Conservation (phyloP, 306 rosid species). For the Begonia masoniana region DNA sequence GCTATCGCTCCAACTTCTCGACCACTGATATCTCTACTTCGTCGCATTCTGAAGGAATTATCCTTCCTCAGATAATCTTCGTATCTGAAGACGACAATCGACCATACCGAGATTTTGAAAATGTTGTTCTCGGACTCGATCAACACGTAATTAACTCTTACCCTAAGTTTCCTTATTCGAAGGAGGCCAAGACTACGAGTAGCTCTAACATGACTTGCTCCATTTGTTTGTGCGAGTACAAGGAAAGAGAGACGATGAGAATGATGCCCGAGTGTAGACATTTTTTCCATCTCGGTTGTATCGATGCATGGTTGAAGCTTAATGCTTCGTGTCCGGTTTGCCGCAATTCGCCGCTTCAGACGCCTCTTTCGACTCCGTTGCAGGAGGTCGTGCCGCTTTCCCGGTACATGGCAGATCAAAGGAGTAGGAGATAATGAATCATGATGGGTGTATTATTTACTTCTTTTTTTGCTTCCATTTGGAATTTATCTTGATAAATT, state of each 20-base stretch:
- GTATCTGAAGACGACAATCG: conserved; percentile 54
- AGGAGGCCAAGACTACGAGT: conserved; percentile 6
- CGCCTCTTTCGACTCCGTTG: conserved; percentile 75
- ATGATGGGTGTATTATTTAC: too few relatives aligned
- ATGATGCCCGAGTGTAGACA: conserved; percentile 98
- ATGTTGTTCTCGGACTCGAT: conserved; percentile 37
- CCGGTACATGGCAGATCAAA: conserved; percentile 44
- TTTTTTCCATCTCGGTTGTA: conserved; percentile 60
- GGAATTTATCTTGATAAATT: too few relatives aligned
- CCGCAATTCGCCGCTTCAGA: conserved; percentile 82
- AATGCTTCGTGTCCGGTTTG: conserved; percentile 93
- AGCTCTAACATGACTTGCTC: conserved; percentile 36
- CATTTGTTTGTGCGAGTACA: conserved; percentile 73
- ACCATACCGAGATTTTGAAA: conserved; percentile 13
- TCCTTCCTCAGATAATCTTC: conserved; percentile 61
- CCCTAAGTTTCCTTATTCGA: conserved; percentile 43
- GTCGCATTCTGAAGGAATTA: conserved; percentile 24
- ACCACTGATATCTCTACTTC: background rate
- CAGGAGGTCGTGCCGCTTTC: conserved; percentile 83
- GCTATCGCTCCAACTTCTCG: conserved; percentile 12
- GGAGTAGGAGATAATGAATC: conserved; percentile 38
- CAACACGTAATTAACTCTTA: conserved; percentile 64
- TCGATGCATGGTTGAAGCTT: conserved; percentile 85
- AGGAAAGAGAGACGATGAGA: conserved; percentile 69
- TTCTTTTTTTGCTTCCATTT: too few relatives aligned